Base-by-base conservation (phyloP, 257 asterid species). In the Paulownia fortunei region DNA sequence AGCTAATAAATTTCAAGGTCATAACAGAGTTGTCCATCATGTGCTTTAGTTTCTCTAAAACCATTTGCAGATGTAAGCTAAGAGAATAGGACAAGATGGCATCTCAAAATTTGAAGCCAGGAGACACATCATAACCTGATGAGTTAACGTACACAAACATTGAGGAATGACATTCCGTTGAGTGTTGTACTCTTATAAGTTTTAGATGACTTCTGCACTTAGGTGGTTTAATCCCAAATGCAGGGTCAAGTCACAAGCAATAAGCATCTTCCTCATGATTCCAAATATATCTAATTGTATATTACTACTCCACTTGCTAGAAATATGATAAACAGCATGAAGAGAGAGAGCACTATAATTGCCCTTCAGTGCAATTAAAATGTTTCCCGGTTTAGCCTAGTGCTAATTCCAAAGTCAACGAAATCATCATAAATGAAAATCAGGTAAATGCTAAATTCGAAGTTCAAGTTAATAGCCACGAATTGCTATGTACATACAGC, bases 401-500 rank as follows among this genome's bases (percentile, higher is more conserved):
- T 10, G 56, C 67, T 52, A 37, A 47, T 49, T 47, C 66, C 6
- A 21, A 37, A 52, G 13, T 66, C 61, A 68, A 49, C 52, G n/a
- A n/a, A n/a, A n/a, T n/a, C 8, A 32, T 60, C 37, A 80, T 46
- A 32, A 44, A 76, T 55, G 12, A 9, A 51, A 55, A 37, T 13
- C 68, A 68, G n/a, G 66, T 60, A 62, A 18, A 69, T 32, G 54
- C 24, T 46, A 36, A 42, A 5, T 13, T 13, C 36, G 39, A 16
- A 49, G 36, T 18, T 47, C 23, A 55, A 24, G 59, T 13, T 23
- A 41, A 68, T 11, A 39, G 2, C 41, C 8, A 44, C 46, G 51
- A 54, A 59, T n/a, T n/a, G n/a, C n/a, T 55, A 27, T 34, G 64
- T 77, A 90, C 98, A 82, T 89, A 95, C 99, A 80, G 97, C 98